Conservation (phyloP, 2,329 filamentous ascomycete species). For the Intubia oerlemansii region DNA sequence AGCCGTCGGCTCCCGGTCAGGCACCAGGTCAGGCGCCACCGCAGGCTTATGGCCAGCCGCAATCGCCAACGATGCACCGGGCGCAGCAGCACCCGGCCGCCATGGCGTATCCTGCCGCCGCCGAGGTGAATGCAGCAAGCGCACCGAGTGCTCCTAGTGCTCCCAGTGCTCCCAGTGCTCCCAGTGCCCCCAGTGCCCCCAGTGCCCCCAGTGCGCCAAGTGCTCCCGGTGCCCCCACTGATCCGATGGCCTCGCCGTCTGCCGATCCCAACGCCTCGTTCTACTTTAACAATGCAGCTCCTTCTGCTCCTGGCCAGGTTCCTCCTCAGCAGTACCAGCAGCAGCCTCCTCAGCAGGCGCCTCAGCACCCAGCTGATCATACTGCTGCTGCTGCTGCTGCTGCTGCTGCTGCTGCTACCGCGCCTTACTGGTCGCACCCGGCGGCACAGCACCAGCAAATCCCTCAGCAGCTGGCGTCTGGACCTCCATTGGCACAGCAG, state of each 20-base stretch:
- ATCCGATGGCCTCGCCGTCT: conserved; percentile 10
- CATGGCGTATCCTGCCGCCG: conserved; percentile 2
- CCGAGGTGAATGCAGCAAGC: background rate
- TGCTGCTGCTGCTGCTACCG: background rate
- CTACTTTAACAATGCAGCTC: conserved; percentile 28
- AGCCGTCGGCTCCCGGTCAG: conserved; percentile 12
- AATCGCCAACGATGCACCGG: no score
- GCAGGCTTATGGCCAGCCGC: conserved; percentile 1
- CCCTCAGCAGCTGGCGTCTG: conserved; percentile 10
- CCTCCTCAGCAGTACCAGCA: conserved; percentile 14
- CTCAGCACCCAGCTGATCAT: no score
- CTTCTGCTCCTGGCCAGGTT: conserved; percentile 8
- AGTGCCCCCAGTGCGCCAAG: no score
- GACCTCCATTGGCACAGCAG: conserved; percentile 18
- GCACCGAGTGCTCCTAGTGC: background rate
- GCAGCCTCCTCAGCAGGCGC: conserved; percentile 7
- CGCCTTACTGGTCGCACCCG: conserved; percentile 26
- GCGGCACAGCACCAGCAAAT: conserved; percentile 18
- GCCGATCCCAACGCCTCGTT: conserved; percentile 33
- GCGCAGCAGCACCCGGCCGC: no score
- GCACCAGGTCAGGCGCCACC: conserved; percentile 4
- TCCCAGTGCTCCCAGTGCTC: no score
- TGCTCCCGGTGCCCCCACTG: no score
- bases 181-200: no score
- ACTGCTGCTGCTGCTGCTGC: conserved; percentile 1